These are phyloP conservation scores for Tulasnella sp. DNA, from an alignment of 768 basidiomycete species.

Conservation along the genomic window DNA sequence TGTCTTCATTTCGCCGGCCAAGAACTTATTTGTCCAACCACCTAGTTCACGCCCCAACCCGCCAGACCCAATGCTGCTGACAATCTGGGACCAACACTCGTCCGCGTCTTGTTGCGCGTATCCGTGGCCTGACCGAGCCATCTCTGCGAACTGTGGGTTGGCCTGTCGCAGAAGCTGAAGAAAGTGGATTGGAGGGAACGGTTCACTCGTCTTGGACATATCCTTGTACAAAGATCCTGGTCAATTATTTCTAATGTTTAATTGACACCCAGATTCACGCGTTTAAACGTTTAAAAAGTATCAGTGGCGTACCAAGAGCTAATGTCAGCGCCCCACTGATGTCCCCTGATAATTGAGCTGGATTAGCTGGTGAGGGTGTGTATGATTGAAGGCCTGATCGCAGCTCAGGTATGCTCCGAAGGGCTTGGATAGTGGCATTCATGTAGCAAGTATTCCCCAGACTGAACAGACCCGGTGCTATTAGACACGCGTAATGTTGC, in stretches of 20 bases:
- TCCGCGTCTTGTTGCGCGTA: slow-evolving; percentile 87
- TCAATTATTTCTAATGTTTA: no score
- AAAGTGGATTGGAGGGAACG: slow-evolving; percentile 59
- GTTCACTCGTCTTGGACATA: slow-evolving; percentile 69
- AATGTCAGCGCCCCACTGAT: neutral
- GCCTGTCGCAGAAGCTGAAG: slow-evolving; percentile 53
- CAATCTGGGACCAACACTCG: slow-evolving; percentile 73
- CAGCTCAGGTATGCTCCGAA: slow-evolving; percentile 85
- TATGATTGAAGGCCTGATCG: slow-evolving; percentile 55
- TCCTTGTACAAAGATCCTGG: slow-evolving; percentile 38
- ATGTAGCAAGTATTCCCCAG: slow-evolving; percentile 97
- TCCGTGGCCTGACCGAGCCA: slow-evolving; percentile 35
- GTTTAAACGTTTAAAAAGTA: no score
- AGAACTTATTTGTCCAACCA: slow-evolving; percentile 44
- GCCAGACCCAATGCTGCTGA: slow-evolving; percentile 45
- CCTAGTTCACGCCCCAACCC: slow-evolving; percentile 6
- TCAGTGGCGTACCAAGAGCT: slow-evolving; percentile 1
- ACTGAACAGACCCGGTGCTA: slow-evolving; percentile 25
- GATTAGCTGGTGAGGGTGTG: neutral
- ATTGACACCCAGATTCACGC: no score
- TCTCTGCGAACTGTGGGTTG: slow-evolving; percentile 86
- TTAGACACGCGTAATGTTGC: neutral
- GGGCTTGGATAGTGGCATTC: slow-evolving; percentile 90
- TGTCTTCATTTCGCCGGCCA: slow-evolving; percentile 67
- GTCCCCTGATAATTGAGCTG: neutral